These are phyloP conservation scores for Selaginella tamariscina DNA, from an alignment of 75 land plant genomes.

Conservation along the genomic window DNA sequence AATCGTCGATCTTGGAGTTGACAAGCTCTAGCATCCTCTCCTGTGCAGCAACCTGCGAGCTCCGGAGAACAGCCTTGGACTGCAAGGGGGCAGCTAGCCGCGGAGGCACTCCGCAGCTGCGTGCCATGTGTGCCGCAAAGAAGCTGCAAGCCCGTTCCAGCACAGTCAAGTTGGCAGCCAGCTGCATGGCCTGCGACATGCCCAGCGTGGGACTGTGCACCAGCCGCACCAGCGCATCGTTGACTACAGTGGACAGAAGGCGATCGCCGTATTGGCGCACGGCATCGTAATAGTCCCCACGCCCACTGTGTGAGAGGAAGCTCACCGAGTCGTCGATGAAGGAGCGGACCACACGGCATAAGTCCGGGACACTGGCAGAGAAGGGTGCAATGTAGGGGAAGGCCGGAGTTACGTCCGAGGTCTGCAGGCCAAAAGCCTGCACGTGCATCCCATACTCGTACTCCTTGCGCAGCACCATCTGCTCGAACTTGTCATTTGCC, in stretches of 20 bases:
- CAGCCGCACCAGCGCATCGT: slow-evolving; percentile 59
- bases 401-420: slow-evolving; percentile 74
- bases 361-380: slow-evolving; percentile 84
- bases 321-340: slow-evolving; percentile 80
- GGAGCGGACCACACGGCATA: slow-evolving; percentile 64
- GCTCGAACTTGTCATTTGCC: slow-evolving; percentile 72
- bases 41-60: slow-evolving; percentile 70
- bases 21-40: slow-evolving; percentile 51
- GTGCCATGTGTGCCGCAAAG: slow-evolving; percentile 65
- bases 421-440: slow-evolving; percentile 58
- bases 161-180: slow-evolving; percentile 75
- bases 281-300: slow-evolving; percentile 46
- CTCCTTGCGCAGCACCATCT: slow-evolving; percentile 86
- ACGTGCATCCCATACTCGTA: slow-evolving; percentile 69
- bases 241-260: slow-evolving; percentile 63
- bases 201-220: slow-evolving; percentile 35
- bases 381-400: slow-evolving; percentile 93
- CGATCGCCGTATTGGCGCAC: slow-evolving; percentile 76
- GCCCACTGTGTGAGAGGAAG: slow-evolving; percentile 70
- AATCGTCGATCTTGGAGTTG: slow-evolving; percentile 68
- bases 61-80: slow-evolving; percentile 53
- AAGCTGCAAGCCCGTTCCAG: slow-evolving; percentile 75
- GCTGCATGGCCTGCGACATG: slow-evolving; percentile 92
- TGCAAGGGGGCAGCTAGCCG: slow-evolving; percentile 42
- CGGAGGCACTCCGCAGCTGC: slow-evolving; percentile 67